Evolutionary conservation across 2,329 filamentous ascomycete genomes (phyloP), one percentile per base, ranked within the genome.

Genomic region (Huntiella abstrusa): DNA sequence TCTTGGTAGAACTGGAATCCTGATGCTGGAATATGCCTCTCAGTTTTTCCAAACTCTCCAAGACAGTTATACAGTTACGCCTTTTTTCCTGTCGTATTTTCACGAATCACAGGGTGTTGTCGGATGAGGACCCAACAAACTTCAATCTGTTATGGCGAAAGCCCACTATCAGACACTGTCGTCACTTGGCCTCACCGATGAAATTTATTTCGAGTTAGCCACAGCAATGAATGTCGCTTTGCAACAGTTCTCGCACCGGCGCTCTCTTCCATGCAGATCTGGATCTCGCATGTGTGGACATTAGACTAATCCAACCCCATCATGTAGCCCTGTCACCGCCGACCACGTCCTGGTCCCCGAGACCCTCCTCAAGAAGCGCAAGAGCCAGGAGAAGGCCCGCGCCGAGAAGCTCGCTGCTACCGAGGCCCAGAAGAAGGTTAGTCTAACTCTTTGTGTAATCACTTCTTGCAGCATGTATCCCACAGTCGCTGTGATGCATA

Each of bases 291-390:
- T 50, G 45, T 45, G 64, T 71, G 78, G 74, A 75, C 71, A 71
- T 74, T 73, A 76, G 78, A 83, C 80, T 83, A 77, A 84, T 82
- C 79, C 77, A 65, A 49, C 84, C 65, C 77, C 65, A 50, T 46
- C 52, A 51, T 58, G 55, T 64, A 94, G 86, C 71, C 79, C 78
- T 70, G 83, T 94, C 63, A 93, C 86, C 67, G 71, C 87, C 69
- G 84, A 95, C 68, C 83, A 96, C 68, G 79, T 98, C 66, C 75
- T 96, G 66, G 85, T 96, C 64, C 91, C 91, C 59, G 91, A 98
- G 84, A 98, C 91, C 60, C 84, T 98, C 62, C 79, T 98, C 68
- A 98, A 98, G 83, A 98, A 98, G 85, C 84, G 91, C 75, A 98
- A 98, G 86, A 85, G 78, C 68, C 88, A 95, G 73, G 91, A 98